Base-by-base conservation (phyloP, 768 basidiomycete genomes). In the Lactarius hatsudake region DNA sequence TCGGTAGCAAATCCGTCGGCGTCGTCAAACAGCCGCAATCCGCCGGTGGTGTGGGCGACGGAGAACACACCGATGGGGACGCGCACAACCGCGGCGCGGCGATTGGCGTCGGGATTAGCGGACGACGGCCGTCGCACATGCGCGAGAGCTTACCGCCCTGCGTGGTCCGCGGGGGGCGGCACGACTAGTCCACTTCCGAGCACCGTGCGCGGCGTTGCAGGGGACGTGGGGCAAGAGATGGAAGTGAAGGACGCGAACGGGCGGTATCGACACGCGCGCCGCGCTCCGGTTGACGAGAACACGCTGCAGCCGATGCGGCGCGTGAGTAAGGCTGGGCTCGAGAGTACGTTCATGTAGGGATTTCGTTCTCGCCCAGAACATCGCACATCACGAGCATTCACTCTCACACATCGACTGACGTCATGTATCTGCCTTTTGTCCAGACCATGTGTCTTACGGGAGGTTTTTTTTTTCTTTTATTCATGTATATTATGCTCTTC, bases 271-370 rank as follows among this genome's bases (percentile, higher is more conserved):
- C 95, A 96, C 78, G 89, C 90, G 63, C 82, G 94, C 69, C 83
- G 89, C 54, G 93, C 93, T 34, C 94, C 95, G 2, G 94, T 96
- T 32, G 84, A 96, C 73, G 90, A 93, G 77, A 88, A 80, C 53
- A 96, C 95, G 42, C 77, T 96, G 70, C 94, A 96, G 76, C 95
- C 95, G 32, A 83, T 91, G 82, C 80, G 95, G 68, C 81, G 95
- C 69, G 94, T 94, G 67, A 94, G 92, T 75, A 97, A 97, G 78
- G 94, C 95, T 6, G 95, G 95, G 38, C 77, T 97, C 69, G 95
- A 97, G 80, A 93, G 87, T 23, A 65, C 71, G 40, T 51, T 30
- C 23, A 15, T 32, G 12, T 62, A 48, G 34, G 32, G 23, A 32
- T 53, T 18, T 18, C 10, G 15, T 10, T 18, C 20, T 3, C 10